Conservation (phyloP, 345 rosid genomes). For the Brassica carinata region DNA sequence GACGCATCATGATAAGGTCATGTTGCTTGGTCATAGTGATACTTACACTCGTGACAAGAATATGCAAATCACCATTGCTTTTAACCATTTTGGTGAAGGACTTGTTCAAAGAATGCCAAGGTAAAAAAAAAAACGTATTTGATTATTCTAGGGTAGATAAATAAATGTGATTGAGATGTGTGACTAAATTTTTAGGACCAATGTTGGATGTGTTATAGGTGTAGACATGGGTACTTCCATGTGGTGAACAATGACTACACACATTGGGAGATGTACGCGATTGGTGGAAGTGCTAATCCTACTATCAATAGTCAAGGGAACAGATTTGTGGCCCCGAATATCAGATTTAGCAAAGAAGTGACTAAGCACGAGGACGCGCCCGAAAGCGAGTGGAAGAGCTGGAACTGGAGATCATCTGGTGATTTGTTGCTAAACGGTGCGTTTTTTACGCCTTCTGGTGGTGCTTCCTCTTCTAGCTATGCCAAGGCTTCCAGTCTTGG, state of each 20-base stretch:
- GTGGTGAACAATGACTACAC: slow-evolving; percentile 92
- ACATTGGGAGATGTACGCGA: slow-evolving; percentile 92
- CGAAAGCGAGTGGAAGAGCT: slow-evolving; percentile 52
- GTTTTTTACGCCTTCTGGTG: slow-evolving; percentile 54
- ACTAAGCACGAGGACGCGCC: slow-evolving; percentile 61
- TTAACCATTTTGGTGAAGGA: slow-evolving; percentile 86
- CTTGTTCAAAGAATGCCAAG: slow-evolving; percentile 85
- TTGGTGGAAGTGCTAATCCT: slow-evolving; percentile 81
- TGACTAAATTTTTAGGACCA: slow-evolving; percentile 14
- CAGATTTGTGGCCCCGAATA: slow-evolving; percentile 67
- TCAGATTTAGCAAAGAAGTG: slow-evolving; percentile 69
- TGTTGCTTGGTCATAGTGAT: slow-evolving; percentile 81
- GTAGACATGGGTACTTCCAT: slow-evolving; percentile 83
- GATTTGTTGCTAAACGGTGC: slow-evolving; percentile 65
- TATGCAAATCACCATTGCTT: slow-evolving; percentile 84
- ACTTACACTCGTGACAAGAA: slow-evolving; percentile 64
- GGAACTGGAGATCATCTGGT: slow-evolving; percentile 68
- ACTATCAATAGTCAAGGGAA: slow-evolving; percentile 92
- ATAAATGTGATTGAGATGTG: slow-evolving; percentile 9
- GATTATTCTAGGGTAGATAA: not conserved
- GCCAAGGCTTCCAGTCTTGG: slow-evolving; percentile 64
- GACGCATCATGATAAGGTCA: slow-evolving; percentile 87
- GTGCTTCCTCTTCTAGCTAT: slow-evolving; percentile 56
- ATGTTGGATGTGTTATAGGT: slow-evolving; percentile 46
- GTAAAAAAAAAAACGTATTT: slow-evolving; percentile 35